Conservation (phyloP, 2,329 filamentous ascomycete genomes). For the Cryphonectria radicalis region DNA sequence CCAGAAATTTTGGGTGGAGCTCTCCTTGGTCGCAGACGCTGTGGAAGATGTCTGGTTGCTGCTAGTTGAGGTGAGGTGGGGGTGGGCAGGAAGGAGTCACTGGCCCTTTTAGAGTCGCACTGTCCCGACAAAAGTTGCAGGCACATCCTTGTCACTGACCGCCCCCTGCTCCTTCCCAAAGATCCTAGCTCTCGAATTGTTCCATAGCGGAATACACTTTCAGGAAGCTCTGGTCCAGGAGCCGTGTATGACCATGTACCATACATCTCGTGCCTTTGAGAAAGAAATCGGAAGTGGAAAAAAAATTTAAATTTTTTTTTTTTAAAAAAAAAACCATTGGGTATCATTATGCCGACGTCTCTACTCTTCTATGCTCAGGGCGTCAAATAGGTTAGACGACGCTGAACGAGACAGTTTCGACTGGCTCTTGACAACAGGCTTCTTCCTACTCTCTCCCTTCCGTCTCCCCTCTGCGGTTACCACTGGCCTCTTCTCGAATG, state of each 20-base stretch:
- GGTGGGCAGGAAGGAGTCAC: background rate
- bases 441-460: background rate
- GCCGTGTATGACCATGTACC: too few species aligned
- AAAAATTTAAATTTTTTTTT: too few species aligned
- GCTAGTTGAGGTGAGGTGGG: background rate
- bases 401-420: background rate
- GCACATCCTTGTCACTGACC: background rate
- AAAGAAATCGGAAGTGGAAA: too few species aligned
- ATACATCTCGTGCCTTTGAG: too few species aligned
- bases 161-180: too few species aligned
- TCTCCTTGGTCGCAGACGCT: background rate
- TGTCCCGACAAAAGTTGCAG: background rate
- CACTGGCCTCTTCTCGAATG: background rate
- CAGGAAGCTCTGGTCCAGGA: too few species aligned
- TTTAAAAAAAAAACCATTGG: too few species aligned
- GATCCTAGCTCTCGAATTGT: too few species aligned
- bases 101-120: background rate
- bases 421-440: background rate
- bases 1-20: conserved; percentile 22
- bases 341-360: background rate
- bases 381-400: conserved; percentile 22
- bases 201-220: too few species aligned
- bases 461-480: background rate
- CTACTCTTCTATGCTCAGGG: conserved; percentile 5
- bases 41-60: background rate